A percentile compares a stretch with the other conserved stretches of the same genome.
phyloP scores from a whole-genome alignment of 257 asterid species.

The Cordia subcordata region DNA sequence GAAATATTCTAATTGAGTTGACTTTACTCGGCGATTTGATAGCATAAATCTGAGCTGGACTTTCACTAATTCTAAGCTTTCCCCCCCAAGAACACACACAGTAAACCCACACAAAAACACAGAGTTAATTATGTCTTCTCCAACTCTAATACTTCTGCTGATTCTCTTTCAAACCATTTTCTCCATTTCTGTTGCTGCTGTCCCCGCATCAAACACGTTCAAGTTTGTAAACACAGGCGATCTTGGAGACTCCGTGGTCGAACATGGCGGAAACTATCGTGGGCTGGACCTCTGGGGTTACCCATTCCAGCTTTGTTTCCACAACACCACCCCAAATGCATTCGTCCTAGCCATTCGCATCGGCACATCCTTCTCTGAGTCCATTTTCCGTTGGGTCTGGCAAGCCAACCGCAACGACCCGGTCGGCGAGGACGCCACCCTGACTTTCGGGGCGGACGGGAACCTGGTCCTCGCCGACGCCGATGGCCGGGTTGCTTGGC shows the following conservation, averaged over 20 bases:
- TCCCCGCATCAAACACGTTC: constrained; percentile 29
- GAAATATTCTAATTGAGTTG: no score
- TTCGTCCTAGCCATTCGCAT: constrained; percentile 19
- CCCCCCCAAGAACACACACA: no score
- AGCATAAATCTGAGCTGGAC: no score
- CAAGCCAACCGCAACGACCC: constrained; percentile 28
- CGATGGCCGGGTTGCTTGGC: constrained; percentile 25
- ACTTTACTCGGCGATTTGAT: no score
- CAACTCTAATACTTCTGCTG: neutral
- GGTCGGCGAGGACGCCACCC: constrained; percentile 24
- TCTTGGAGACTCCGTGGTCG: constrained; percentile 17
- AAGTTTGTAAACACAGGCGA: constrained; percentile 25
- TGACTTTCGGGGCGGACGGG: constrained; percentile 15
- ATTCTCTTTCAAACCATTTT: constrained; percentile 2
- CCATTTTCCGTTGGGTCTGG: constrained; percentile 30
- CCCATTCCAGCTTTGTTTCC: constrained; percentile 27
- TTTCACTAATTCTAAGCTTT: no score
- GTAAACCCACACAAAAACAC: no score
- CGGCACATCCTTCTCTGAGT: constrained; percentile 16
- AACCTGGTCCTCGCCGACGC: constrained; percentile 27
- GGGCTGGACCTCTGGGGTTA: neutral
- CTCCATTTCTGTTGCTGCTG: constrained; percentile 18
- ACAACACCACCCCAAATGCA: constrained; percentile 27
- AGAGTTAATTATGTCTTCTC: neutral
- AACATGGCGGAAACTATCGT: constrained; percentile 23